Conservation (phyloP, 352 stramenopile genomes). For the Saprolegnia diclina region DNA sequence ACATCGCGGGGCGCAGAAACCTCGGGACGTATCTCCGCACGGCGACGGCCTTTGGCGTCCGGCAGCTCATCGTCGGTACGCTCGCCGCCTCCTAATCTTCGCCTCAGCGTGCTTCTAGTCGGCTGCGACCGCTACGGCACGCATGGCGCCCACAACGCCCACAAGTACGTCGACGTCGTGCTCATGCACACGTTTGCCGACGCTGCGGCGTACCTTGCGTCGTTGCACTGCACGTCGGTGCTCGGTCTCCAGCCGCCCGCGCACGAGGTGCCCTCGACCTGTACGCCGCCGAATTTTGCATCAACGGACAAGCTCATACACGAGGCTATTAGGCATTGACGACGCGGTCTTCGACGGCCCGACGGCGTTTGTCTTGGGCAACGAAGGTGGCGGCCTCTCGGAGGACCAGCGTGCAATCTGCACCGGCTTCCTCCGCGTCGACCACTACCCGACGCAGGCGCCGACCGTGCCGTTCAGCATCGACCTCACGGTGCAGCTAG, state of each 20-base stretch:
- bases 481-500: slow-evolving; percentile 57
- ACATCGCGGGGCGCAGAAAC: slow-evolving; percentile 66
- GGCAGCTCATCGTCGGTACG: slow-evolving; percentile 65
- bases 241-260: slow-evolving; percentile 38
- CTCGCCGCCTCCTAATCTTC: slow-evolving; percentile 13
- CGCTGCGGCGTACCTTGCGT: slow-evolving; percentile 50
- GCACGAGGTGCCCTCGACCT: not conserved
- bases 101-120: slow-evolving; percentile 34
- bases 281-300: not conserved
- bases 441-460: slow-evolving; percentile 29
- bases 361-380: slow-evolving; percentile 70
- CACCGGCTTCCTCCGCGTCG: slow-evolving; percentile 57
- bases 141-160: slow-evolving; percentile 63
- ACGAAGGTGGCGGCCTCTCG: slow-evolving; percentile 56
- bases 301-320: not conserved
- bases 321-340: slow-evolving; percentile 38
- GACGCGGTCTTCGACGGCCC: slow-evolving; percentile 41
- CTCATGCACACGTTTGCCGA: slow-evolving; percentile 65
- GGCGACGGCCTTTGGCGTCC: slow-evolving; percentile 61
- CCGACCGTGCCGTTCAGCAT: slow-evolving; percentile 26
- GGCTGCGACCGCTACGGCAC: slow-evolving; percentile 71
- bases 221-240: slow-evolving; percentile 46
- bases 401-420: slow-evolving; percentile 57
- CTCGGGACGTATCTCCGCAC: slow-evolving; percentile 73
- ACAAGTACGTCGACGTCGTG: slow-evolving; percentile 75